Percentiles rank a stretch among this genome's conserved stretches.
phyloP scores from a whole-genome alignment of 2,329 filamentous ascomycete species.

The Talaromyces sp. region DNA sequence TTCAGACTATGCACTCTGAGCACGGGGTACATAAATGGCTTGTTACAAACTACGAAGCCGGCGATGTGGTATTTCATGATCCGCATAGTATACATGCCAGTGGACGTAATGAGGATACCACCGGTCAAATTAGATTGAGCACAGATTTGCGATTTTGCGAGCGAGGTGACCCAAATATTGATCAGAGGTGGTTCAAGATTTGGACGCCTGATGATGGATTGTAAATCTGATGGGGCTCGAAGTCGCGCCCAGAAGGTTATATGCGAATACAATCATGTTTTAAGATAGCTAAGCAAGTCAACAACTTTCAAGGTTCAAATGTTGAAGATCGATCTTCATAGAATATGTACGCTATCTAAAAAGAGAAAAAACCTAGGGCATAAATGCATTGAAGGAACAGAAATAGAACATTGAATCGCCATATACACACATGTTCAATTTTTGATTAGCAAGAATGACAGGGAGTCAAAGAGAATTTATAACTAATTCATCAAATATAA shows the following conservation, averaged over 20 bases:
- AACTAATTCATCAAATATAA: background rate
- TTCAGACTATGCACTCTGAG: conserved; percentile 26
- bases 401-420: no score
- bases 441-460: background rate
- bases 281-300: no score
- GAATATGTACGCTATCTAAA: no score
- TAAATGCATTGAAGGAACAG: no score
- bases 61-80: conserved; percentile 49
- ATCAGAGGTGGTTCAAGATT: conserved; percentile 39
- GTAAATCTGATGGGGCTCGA: no score
- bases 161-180: conserved; percentile 34
- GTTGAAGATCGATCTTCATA: no score
- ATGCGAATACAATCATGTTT: no score
- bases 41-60: conserved; percentile 41
- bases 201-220: conserved; percentile 42
- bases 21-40: conserved; percentile 32
- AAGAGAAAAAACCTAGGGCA: no score
- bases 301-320: background rate
- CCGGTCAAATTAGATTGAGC: conserved; percentile 43
- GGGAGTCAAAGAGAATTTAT: no score
- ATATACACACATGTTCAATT: background rate
- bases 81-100: conserved; percentile 48
- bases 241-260: no score
- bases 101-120: conserved; percentile 44
- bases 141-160: conserved; percentile 50